These are phyloP conservation scores for Ganoderma sinense DNA, from an alignment of 1,284 basidiomycete species.

Conservation along the genomic window DNA sequence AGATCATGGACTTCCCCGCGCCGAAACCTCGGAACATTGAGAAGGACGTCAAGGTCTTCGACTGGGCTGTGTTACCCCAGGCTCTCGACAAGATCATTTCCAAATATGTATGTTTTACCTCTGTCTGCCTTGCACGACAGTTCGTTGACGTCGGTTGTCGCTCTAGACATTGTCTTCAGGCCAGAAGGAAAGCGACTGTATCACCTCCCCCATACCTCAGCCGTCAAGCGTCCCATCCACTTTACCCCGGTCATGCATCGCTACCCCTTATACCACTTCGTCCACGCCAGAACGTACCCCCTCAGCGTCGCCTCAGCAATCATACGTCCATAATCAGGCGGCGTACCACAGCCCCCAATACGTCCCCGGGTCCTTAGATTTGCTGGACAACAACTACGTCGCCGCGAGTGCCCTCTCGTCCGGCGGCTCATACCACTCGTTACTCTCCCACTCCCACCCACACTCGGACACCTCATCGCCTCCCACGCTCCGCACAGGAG, in stretches of 20 bases:
- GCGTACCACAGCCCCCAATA: slow-evolving; percentile 19
- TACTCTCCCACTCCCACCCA: slow-evolving; percentile 13
- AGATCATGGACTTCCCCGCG: slow-evolving; percentile 94
- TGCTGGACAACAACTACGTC: slow-evolving; percentile 23
- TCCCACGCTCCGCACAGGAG: slow-evolving; percentile 19
- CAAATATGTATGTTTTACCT: slow-evolving; percentile 84
- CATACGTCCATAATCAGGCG: slow-evolving; percentile 22
- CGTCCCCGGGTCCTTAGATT: slow-evolving; percentile 11
- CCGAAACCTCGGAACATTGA: slow-evolving; percentile 97
- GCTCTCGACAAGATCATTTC: slow-evolving; percentile 93
- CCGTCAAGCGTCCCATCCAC: slow-evolving; percentile 13
- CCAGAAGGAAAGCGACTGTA: slow-evolving; percentile 18
- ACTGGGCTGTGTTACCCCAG: slow-evolving; percentile 84
- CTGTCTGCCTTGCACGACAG: background rate
- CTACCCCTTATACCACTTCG: slow-evolving; percentile 19
- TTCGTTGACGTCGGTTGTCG: background rate
- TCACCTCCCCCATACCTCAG: slow-evolving; percentile 9
- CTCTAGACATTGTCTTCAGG: slow-evolving; percentile 23
- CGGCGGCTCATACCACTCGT: slow-evolving; percentile 18
- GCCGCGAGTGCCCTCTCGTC: slow-evolving; percentile 12
- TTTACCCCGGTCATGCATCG: slow-evolving; percentile 15
- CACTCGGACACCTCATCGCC: slow-evolving; percentile 24
- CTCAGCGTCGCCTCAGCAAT: slow-evolving; percentile 16
- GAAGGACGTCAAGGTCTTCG: slow-evolving; percentile 97
- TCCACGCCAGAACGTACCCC: slow-evolving; percentile 13